These are phyloP conservation scores for Ambispora gerdemannii DNA, from an alignment of 192 early-diverging fungal genomes.

Conservation along the genomic window DNA sequence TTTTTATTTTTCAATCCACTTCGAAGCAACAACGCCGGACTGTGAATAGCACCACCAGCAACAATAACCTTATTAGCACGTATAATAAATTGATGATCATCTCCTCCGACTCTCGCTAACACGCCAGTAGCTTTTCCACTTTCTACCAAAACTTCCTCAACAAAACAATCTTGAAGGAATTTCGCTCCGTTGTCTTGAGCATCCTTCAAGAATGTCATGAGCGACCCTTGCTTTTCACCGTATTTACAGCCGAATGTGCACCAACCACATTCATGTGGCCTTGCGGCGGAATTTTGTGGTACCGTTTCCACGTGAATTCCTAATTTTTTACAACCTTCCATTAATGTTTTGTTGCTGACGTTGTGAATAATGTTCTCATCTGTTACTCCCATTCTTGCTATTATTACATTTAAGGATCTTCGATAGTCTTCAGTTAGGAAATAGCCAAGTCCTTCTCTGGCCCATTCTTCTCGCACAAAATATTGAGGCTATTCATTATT, in stretches of 20 bases:
- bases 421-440: conserved; percentile 51
- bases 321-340: conserved; percentile 66
- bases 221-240: conserved; percentile 66
- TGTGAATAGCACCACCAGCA: conserved; percentile 61
- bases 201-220: conserved; percentile 66
- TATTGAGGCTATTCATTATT: conserved; percentile 49
- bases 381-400: conserved; percentile 53
- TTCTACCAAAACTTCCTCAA: conserved; percentile 53
- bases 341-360: conserved; percentile 54
- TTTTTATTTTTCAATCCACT: conserved; percentile 67
- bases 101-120: conserved; percentile 34
- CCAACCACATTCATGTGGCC: conserved; percentile 57
- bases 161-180: conserved; percentile 57
- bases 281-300: conserved; percentile 64
- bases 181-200: conserved; percentile 59
- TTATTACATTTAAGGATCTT: conserved; percentile 54
- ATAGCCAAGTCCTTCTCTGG: conserved; percentile 53
- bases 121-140: conserved; percentile 56
- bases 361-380: conserved; percentile 60
- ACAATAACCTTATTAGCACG: conserved; percentile 56
- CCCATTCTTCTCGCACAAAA: conserved; percentile 74
- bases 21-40: conserved; percentile 59
- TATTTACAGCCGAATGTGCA: conserved; percentile 70
- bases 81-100: conserved; percentile 41
- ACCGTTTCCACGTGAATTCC: conserved; percentile 55